Evolutionary conservation across 23 red algal genomes (phyloP), one percentile per base, ranked within the genome.

Genomic region (Cyanidium caldarium): DNA sequence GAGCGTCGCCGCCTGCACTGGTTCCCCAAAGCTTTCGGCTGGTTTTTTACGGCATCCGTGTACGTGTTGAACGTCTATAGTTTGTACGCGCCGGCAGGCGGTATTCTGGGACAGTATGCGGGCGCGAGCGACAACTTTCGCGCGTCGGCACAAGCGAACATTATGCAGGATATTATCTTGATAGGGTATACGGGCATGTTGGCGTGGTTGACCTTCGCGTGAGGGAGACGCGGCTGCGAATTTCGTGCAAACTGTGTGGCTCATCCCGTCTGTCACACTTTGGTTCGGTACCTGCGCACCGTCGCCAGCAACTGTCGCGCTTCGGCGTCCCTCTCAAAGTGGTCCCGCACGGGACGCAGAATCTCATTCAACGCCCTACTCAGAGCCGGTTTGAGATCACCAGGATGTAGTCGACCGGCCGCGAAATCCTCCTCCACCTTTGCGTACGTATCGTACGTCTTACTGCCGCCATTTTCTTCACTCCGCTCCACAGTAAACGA

Each of bases 371-470:
- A 75, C 0, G 76, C 77, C n/a, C 72, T 57, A 33, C 75, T 76
- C 34, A 96, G 79, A 12, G 91, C 83, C 40, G 91, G 81, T 58
- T 96, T 96, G 13, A 96, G 58, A 39, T 96, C 91, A 57, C 77
- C 81, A 15, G 91, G 91, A 46, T 96, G 91, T 25, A 96, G 51
- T 15, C 43, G 72, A 5, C 91, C 91, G 28, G 46, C 42, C n/a
- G 26, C 51, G 76, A 82, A 96, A 38, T 88, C 84, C 35, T 40
- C 42, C 40, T 78, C 76, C 30, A 96, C 38, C n/a, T 68, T 5
- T 14, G 70, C 82, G 36, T 71, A 76, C 17, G 65, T 35, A 10
- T 19, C 28, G 71, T 85, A 96, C 14, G 30, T 77, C 1, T 42
- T 67, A 40, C 75, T 46, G 36, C 91, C 91, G 40, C 91, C 91